Conservation (phyloP, 2,329 filamentous ascomycete species). For the Thielaviopsis cerberus region DNA sequence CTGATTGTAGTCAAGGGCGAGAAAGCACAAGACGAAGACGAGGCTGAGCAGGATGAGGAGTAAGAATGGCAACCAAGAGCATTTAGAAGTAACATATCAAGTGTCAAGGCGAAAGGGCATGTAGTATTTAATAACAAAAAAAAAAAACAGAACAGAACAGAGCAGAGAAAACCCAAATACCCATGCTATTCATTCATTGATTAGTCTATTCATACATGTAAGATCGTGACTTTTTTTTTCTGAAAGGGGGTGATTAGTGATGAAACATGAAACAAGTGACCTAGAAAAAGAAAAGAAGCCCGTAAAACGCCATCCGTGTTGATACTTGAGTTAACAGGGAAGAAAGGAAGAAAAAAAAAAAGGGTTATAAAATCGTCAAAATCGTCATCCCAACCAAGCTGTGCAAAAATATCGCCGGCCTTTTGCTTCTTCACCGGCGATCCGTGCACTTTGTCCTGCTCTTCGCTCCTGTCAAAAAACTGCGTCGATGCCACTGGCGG, state of each 20-base stretch:
- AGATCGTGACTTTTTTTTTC: background rate
- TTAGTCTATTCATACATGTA: background rate
- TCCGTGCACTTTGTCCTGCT: too few relatives aligned
- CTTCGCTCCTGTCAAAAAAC: background rate
- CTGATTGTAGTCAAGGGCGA: constrained; percentile 36
- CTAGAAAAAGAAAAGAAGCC: background rate
- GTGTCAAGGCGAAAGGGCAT: background rate
- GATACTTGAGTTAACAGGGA: background rate
- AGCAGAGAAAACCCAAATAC: background rate
- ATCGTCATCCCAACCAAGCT: constrained; percentile 40
- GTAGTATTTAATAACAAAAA: background rate
- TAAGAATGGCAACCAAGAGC: background rate
- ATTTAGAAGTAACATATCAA: background rate
- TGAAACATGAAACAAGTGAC: background rate
- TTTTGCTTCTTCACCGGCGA: constrained; percentile 1
- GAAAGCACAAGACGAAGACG: background rate
- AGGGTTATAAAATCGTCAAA: constrained; percentile 25
- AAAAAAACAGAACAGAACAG: background rate
- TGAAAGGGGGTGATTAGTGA: background rate
- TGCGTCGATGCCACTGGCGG: too few relatives aligned
- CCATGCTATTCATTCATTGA: background rate
- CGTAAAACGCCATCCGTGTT: background rate
- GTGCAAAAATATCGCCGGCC: constrained; percentile 27
- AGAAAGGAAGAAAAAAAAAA: background rate
- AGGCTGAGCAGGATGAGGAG: background rate